Base-by-base conservation (phyloP, 257 asterid genomes). In the Jacaranda mimosifolia region DNA sequence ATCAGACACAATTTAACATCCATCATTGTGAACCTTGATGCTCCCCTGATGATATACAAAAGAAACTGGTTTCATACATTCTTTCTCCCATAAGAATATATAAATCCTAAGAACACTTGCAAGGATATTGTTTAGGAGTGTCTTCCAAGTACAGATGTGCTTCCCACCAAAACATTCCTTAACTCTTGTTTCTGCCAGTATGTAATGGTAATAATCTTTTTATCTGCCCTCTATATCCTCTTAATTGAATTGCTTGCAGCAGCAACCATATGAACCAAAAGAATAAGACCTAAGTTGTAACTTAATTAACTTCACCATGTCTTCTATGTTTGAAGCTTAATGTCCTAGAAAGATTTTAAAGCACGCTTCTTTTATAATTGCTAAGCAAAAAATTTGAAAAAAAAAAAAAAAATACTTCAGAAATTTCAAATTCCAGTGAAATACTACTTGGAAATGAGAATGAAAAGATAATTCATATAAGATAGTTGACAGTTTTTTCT, bases 1-100 rank as follows among this genome's bases (percentile, higher is more conserved):
- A 75, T 75, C 59, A 66, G 26, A 53, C 57, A 55, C 35, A 53
- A 53, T 53, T 45, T 38, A 12, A 17, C 10, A 43, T 72, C 57
- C 57, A 63, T 26, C 21, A 19, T 52, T 68, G n/a, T 46, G 62
- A 68, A 55, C 19, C 1, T 56, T 58, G 65, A 43, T 21, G 79
- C 14, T 6, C 9, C 51, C 42, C 40, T 73, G 53, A 66, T n/a
- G 52, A 63, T 63, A 39, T 35, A 45, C 60, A 10, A 42, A 46
- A 26, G 1, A 19, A 67, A 46, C 5, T 45, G 36, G 56, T 7
- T 40, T 42, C 55, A 9, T 4, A 42, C n/a, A 36, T 19, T 40
- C 26, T 17, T 19, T 40, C 26, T 17, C 15, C 1, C 51, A 45
- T 53, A 15, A 53, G 21, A 53, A 4, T n/a, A 53, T 17, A 53